Evolutionary conservation across 2,329 filamentous ascomycete species (phyloP).

Genomic region (Scleromitrula shiraiana): DNA sequence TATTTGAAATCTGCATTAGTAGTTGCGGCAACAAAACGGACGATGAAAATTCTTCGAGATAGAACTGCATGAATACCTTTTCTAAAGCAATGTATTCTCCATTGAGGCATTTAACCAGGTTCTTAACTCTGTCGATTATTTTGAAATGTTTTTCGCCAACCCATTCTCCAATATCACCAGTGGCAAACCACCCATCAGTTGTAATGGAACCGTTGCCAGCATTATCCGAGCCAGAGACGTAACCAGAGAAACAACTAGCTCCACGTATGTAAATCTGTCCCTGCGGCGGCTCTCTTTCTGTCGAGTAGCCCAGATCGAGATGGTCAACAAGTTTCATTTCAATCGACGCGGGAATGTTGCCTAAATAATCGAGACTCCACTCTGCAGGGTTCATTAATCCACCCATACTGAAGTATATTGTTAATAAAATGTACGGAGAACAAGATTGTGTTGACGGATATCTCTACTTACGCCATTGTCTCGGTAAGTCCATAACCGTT

Average conservation of each 20-base stretch:
- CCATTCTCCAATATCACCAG: constrained; percentile 88
- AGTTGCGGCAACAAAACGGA: constrained; percentile 1
- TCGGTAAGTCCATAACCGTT: constrained; percentile 89
- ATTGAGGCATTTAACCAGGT: constrained; percentile 84
- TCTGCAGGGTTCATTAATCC: constrained; percentile 70
- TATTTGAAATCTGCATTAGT: constrained; percentile 21
- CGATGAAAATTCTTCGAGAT: neutral
- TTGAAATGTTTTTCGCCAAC: constrained; percentile 77
- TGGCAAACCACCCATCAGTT: constrained; percentile 79
- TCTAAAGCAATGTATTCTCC: constrained; percentile 97
- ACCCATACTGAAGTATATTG: constrained; percentile 76
- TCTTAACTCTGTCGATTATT: constrained; percentile 85
- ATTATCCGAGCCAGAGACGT: constrained; percentile 79
- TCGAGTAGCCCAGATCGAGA: constrained; percentile 70
- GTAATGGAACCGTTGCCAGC: constrained; percentile 62
- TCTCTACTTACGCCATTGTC: constrained; percentile 53
- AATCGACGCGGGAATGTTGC: constrained; percentile 64
- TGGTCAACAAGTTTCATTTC: constrained; percentile 89
- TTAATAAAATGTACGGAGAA: constrained; percentile 43
- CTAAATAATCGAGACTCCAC: constrained; percentile 69
- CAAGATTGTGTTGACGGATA: neutral
- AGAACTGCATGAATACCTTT: constrained; percentile 43
- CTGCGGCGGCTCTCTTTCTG: constrained; percentile 57
- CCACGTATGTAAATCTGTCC: constrained; percentile 89
- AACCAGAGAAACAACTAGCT: constrained; percentile 61